phyloP scores from a whole-genome alignment of 139 green algal genomes.

The Chlamydomonas incerta region DNA sequence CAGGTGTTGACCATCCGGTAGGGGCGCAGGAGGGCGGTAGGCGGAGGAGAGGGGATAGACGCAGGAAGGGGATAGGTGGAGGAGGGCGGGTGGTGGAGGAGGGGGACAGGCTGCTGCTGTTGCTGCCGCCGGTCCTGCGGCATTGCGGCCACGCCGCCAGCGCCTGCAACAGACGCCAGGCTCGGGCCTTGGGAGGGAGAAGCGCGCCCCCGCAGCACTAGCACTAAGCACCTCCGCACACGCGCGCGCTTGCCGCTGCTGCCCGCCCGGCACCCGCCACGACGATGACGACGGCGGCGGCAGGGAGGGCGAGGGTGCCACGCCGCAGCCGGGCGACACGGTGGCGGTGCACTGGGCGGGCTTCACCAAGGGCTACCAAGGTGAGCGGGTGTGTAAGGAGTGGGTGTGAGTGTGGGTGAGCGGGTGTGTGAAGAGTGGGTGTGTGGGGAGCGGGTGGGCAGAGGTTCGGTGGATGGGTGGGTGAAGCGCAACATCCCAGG shows the following conservation, averaged over 20 bases:
- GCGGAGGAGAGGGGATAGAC: too few species aligned
- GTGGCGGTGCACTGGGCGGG: conserved; percentile 77
- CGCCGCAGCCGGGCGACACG: conserved; percentile 43
- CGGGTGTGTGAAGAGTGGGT: background rate
- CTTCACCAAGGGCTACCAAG: conserved; percentile 73
- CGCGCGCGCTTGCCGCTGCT: background rate
- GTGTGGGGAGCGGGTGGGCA: too few species aligned
- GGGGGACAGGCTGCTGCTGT: too few species aligned
- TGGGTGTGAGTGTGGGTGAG: too few species aligned
- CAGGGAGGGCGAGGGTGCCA: conserved; percentile 43
- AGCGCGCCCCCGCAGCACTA: background rate
- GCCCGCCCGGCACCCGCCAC: too few species aligned
- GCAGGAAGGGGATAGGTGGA: too few species aligned
- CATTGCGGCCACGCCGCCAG: background rate
- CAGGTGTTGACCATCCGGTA: conserved; percentile 5
- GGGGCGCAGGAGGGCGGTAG: too few species aligned
- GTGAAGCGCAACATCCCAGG: too few species aligned
- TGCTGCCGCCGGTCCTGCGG: too few species aligned
- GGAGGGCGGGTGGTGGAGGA: too few species aligned
- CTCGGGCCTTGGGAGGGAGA: background rate
- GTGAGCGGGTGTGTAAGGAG: background rate
- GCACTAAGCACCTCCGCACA: background rate
- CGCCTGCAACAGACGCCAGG: background rate
- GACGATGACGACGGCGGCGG: too few species aligned
- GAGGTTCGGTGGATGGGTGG: too few species aligned